Base-by-base conservation (phyloP, 306 rosid species). In the Cucumis melo region DNA sequence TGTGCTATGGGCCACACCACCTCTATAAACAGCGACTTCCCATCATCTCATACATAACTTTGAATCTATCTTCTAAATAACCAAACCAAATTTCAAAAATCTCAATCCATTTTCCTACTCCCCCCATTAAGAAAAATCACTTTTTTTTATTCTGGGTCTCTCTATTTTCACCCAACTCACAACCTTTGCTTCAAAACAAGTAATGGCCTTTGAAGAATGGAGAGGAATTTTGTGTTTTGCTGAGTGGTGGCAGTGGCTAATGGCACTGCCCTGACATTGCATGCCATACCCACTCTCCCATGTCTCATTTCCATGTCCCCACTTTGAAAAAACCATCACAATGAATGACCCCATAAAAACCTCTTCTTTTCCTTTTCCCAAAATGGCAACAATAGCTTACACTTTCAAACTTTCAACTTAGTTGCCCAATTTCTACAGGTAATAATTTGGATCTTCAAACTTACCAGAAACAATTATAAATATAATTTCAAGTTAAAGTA, bases 261-360 rank as follows among this genome's bases (percentile, higher is more conserved):
- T 56, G 55, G 58, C 67, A 41, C 53, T 23, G 57, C 39, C 72
- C 70, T 76, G 79, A 41, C 79, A 60, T 39, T 59, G 58, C 79
- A 59, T 58, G 70, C 58, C 71, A 58, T 24, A 41, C 79, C 79
- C 79, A 76, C 79, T 76, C 79, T 60, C 58, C 60, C 79, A 60
- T 76, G 79, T 76, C 84, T 73, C 61, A 53, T 50, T 51, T 53
- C 5, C 5, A 27, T 73, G 77, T 53, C 62, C 77, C 77, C 77
- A 51, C 77, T 53, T 53, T 53, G 46, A 17, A 73, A 73, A 73
- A 73, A 46, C 48, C 27, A 29, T 53, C 77, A 17, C 77, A 72
- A 32, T 53, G 27, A 5, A 6, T 8, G 58, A 29, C 62, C 77
- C 11, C 36, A 32, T 16, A 10, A 51, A 73, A 73, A 19, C 16